Conservation (phyloP, 331 rosid genomes). For the Quercus tomentella region DNA sequence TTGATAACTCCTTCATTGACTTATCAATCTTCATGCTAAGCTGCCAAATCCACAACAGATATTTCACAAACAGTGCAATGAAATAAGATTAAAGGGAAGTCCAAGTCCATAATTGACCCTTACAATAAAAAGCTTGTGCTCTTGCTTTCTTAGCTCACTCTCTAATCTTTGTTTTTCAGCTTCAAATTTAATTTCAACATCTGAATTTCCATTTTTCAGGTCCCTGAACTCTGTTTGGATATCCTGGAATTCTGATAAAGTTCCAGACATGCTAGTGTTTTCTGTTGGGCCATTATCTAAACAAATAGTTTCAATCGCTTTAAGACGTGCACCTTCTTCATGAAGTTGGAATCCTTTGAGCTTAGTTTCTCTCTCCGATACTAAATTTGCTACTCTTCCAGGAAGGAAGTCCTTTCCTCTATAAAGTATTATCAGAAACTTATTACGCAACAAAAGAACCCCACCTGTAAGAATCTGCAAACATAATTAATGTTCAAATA, state of each 20-base stretch:
- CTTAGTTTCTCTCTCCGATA: constrained; percentile 60
- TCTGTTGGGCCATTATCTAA: constrained; percentile 29
- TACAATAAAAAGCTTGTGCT: constrained; percentile 55
- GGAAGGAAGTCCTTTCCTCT: constrained; percentile 93
- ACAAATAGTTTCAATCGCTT: constrained; percentile 41
- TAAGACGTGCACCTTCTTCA: constrained; percentile 64
- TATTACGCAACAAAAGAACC: constrained; percentile 70
- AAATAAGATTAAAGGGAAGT: constrained; percentile 4
- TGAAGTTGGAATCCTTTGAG: constrained; percentile 49
- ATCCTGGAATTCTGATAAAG: constrained; percentile 57
- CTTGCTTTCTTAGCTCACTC: constrained; percentile 52
- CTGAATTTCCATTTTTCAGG: constrained; percentile 13
- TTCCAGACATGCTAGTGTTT: constrained; percentile 49
- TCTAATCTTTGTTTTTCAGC: constrained; percentile 54
- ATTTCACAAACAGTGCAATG: constrained; percentile 4
- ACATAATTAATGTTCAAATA: constrained; percentile 18
- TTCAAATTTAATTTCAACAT: constrained; percentile 46
- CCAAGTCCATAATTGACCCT: constrained; percentile 25
- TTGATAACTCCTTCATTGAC: constrained; percentile 47
- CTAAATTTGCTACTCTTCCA: constrained; percentile 39
- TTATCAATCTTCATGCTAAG: constrained; percentile 63
- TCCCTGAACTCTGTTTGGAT: constrained; percentile 37
- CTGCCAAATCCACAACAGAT: constrained; percentile 35
- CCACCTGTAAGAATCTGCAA: constrained; percentile 86
- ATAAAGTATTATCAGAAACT: constrained; percentile 63